Evolutionary conservation across 75 land plant genomes (phyloP).

Genomic region (Cunninghamia lanceolata): DNA sequence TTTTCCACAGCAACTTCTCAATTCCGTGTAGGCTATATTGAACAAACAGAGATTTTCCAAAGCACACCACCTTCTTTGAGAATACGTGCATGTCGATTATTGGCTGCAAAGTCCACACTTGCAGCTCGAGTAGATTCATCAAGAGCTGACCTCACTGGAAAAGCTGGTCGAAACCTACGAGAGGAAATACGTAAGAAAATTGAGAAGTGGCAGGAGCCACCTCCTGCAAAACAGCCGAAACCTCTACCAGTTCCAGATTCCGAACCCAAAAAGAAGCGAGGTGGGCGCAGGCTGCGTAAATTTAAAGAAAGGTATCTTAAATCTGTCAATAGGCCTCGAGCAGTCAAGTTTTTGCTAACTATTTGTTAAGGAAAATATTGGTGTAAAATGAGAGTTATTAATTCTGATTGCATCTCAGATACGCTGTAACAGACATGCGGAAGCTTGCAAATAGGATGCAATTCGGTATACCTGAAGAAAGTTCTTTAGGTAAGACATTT

Average conservation of each 20-base stretch:
- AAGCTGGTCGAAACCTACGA: constrained; percentile 66
- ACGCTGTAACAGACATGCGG: constrained; percentile 83
- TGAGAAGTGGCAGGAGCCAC: constrained; percentile 99
- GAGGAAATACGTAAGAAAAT: constrained; percentile 88
- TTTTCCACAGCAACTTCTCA: constrained; percentile 82
- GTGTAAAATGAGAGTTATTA: neutral
- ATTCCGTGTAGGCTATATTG: constrained; percentile 83
- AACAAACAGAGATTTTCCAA: constrained; percentile 92
- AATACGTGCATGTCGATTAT: constrained; percentile 79
- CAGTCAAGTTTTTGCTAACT: neutral
- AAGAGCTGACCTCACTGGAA: constrained; percentile 91
- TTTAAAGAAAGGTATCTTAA: constrained; percentile 86
- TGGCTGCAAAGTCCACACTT: constrained; percentile 89
- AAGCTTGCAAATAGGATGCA: constrained; percentile 93
- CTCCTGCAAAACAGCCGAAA: constrained; percentile 95
- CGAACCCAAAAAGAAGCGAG: constrained; percentile 97
- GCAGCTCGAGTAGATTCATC: constrained; percentile 91
- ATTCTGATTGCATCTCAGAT: constrained; percentile 36
- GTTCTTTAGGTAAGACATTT: constrained; percentile 65
- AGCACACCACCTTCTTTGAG: constrained; percentile 87
- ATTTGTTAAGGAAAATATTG: neutral
- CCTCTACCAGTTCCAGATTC: constrained; percentile 99
- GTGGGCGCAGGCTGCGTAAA: constrained; percentile 91
- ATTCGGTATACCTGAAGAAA: constrained; percentile 92
- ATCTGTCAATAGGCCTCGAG: neutral